Conservation (phyloP, 176 grass and related monocot species). For the sorghum (Sorghum bicolor) region DNA sequence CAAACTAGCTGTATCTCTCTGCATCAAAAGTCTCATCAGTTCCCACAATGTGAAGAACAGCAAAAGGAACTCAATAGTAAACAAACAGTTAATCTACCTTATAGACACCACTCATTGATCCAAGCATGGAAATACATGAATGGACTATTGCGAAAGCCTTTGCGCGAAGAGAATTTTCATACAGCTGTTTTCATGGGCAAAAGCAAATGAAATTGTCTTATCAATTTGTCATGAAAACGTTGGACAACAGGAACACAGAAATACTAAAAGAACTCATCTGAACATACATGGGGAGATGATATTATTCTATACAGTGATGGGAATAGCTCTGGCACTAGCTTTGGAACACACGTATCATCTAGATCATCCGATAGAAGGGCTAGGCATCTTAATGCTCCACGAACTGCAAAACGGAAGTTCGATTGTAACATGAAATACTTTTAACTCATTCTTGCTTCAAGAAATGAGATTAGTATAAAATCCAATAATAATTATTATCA, state of each 20-base stretch:
- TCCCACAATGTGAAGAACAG: constrained; percentile 3
- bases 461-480: neutral
- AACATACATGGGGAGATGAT: constrained; percentile 75
- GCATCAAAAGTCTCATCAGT: constrained; percentile 30
- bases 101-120: constrained; percentile 93
- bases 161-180: constrained; percentile 76
- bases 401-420: constrained; percentile 52
- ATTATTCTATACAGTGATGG: constrained; percentile 83
- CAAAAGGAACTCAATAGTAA: constrained; percentile 7
- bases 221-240: constrained; percentile 1
- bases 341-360: constrained; percentile 81
- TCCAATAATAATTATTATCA: neutral
- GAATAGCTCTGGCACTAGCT: constrained; percentile 80
- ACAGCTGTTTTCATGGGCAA: constrained; percentile 50
- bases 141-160: constrained; percentile 91
- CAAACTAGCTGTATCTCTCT: constrained; percentile 79
- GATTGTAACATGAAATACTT: neutral
- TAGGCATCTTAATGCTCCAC: constrained; percentile 92
- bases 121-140: constrained; percentile 93
- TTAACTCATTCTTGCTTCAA: neutral
- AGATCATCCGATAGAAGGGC: constrained; percentile 92
- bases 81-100: constrained; percentile 45
- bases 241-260: neutral
- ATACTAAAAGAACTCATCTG: neutral
- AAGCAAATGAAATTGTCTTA: constrained; percentile 34